Evolutionary conservation across 75 land plant species (phyloP), one percentile per base, ranked within the genome.

Genomic region (Sequoiadendron giganteum): DNA sequence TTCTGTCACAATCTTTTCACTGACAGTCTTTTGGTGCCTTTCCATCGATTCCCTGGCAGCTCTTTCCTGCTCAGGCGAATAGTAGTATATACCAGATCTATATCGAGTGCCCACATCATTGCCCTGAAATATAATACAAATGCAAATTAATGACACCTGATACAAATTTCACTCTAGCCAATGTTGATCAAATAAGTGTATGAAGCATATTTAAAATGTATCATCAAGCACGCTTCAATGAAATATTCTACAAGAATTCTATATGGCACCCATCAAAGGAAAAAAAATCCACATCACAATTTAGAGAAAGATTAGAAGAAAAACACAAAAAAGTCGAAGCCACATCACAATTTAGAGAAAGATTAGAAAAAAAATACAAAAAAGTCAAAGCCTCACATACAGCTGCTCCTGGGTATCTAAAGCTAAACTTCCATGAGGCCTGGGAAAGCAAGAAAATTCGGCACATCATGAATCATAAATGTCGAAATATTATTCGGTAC

Each of bases 41-140:
- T 94, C 95, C 92, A 88, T 54, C 3, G 96, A 93, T 45, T 90
- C 95, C 8, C 54, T 87, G 6, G 95, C 97, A 21, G 90, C 86
- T 78, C 77, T 85, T 65, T 92, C 94, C 89, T 96, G 97, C 52
- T 89, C 94, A 21, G 93, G 94, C 14, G 90, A 90, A 90, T 95
- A 95, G 92, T 86, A 96, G 75, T 96, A 96, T 54, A 96, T 93
- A 18, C 97, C 97, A 16, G 96, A 95, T 86, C 96, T 73, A 85
- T 95, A 94, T 54, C 94, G 96, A 9, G 96, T 90, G 1, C 95
- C 96, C 39, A 93, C 93, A 89, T 96, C 97, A 82, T 86, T 89
- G 4, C 94, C 96, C 97, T 96, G 88, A 82, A 82, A 43, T 30
- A 82, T 82, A 19, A 11, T 56, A 56, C 58, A 30, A 85, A 65